Conservation (phyloP, 257 asterid genomes). For the Solanum gracilifrons region DNA sequence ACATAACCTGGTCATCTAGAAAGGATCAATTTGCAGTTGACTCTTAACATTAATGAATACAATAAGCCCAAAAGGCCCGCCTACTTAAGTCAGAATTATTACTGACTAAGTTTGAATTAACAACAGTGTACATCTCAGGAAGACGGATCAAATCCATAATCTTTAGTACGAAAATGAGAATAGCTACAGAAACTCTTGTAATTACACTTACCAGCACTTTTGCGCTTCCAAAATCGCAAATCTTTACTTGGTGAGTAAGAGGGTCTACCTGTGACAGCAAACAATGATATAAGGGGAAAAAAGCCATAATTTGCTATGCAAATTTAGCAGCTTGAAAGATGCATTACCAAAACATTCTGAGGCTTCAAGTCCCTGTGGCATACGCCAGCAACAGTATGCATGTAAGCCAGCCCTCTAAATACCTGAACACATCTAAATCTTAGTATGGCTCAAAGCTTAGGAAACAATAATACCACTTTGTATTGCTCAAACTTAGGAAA, state of each 20-base stretch:
- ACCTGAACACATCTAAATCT: slow-evolving; percentile 37
- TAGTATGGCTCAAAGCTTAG: neutral
- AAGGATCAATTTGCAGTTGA: neutral
- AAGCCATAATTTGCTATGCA: neutral
- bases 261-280: slow-evolving; percentile 61
- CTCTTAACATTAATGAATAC: neutral
- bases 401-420: slow-evolving; percentile 88
- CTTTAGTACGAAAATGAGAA: neutral
- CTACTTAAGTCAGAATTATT: neutral
- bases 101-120: neutral
- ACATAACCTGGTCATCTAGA: neutral
- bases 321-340: neutral
- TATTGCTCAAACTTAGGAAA: neutral
- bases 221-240: slow-evolving; percentile 98
- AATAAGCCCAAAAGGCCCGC: neutral
- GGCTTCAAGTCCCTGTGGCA: slow-evolving; percentile 97
- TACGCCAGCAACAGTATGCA: slow-evolving; percentile 89
- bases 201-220: slow-evolving; percentile 71
- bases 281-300: neutral
- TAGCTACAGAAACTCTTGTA: neutral
- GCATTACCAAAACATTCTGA: slow-evolving; percentile 77
- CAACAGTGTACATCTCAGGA: neutral
- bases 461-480: neutral
- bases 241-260: slow-evolving; percentile 72
- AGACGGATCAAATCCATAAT: neutral